Conservation (phyloP, 208 protist species). For the Leishmania guyanensis region DNA sequence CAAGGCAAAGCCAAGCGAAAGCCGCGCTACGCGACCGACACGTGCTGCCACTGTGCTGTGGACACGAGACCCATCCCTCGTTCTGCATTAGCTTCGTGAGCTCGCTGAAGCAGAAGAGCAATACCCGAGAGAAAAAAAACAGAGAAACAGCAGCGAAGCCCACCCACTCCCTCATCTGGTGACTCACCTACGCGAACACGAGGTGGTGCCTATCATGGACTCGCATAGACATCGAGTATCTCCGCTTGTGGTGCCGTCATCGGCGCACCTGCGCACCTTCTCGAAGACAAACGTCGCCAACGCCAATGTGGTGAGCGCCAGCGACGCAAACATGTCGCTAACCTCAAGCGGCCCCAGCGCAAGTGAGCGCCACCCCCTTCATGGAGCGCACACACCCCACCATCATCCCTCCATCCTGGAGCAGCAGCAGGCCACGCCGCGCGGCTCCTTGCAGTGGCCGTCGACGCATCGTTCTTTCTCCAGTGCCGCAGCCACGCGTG, state of each 20-base stretch:
- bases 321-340: conserved; percentile 12
- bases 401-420: conserved; percentile 26
- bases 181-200: not conserved
- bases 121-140: not conserved
- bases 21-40: not conserved
- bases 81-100: not conserved
- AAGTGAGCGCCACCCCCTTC: conserved; percentile 2
- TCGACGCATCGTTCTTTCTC: conserved; percentile 45
- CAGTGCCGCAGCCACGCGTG: conserved; percentile 37
- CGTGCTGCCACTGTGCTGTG: not conserved
- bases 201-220: not conserved
- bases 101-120: not conserved
- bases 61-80: not conserved
- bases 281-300: conserved; percentile 29
- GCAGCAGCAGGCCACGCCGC: conserved; percentile 26
- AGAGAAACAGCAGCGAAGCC: not conserved
- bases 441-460: conserved; percentile 42
- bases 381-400: conserved; percentile 15
- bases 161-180: not conserved
- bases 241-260: conserved; percentile 6
- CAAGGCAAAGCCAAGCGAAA: not conserved
- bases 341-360: not conserved
- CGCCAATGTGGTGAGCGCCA: conserved; percentile 16
- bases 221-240: conserved; percentile 1
- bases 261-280: conserved; percentile 3